Conservation (phyloP, 192 early-diverging fungal species). For the Rhizophagus prolifer region DNA sequence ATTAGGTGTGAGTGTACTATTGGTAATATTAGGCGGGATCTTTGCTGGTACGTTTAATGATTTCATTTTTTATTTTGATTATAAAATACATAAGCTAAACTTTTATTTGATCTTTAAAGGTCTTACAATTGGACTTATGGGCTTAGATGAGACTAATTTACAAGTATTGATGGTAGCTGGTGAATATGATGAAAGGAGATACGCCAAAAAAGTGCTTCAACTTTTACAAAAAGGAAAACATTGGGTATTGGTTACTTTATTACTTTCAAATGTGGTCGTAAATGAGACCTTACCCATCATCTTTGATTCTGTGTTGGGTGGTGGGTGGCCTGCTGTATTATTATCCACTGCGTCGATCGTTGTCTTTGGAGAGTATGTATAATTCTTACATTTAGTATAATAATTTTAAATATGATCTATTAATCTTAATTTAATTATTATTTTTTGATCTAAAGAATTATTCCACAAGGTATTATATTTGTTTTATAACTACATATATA, state of each 20-base stretch:
- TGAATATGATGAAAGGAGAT: constrained; percentile 60
- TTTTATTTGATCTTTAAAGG: constrained; percentile 29
- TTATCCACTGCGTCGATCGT: constrained; percentile 88
- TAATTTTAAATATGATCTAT: too few species aligned
- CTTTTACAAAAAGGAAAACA: constrained; percentile 61
- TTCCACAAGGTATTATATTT: too few species aligned
- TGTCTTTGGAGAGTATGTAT: too few species aligned
- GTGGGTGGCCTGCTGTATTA: constrained; percentile 81
- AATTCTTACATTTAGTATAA: too few species aligned
- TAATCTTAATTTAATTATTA: too few species aligned
- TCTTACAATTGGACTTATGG: constrained; percentile 69
- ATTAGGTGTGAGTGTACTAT: too few species aligned
- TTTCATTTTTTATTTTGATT: too few species aligned
- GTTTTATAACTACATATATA: too few species aligned
- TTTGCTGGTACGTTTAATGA: too few species aligned
- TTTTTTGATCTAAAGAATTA: too few species aligned
- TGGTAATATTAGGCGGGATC: too few species aligned
- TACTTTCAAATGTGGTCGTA: constrained; percentile 90
- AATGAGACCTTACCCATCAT: constrained; percentile 94
- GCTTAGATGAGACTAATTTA: constrained; percentile 80
- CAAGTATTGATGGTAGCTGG: constrained; percentile 85
- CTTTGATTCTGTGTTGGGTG: constrained; percentile 73
- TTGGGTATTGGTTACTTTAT: constrained; percentile 90
- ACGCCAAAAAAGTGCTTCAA: constrained; percentile 61
- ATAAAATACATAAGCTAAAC: too few species aligned